A percentile compares a stretch with the other conserved stretches of the same genome.
Conservation (phyloP, 2,329 filamentous ascomycete species). For the Stagonosporopsis chrysanthemi region DNA sequence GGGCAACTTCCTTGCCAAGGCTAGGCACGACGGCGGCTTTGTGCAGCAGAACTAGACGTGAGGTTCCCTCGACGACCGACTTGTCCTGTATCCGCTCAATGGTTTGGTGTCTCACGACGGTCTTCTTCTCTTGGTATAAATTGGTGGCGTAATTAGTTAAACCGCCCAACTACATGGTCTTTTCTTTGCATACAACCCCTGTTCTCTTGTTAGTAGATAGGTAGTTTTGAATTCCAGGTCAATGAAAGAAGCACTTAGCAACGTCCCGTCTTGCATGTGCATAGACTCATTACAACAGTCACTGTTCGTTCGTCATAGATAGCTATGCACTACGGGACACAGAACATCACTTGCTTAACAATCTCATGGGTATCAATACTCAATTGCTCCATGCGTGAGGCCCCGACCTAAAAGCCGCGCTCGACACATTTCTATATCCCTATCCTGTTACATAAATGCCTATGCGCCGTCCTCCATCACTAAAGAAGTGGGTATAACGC, state of each 20-base stretch:
- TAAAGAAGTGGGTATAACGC: constrained; percentile 16
- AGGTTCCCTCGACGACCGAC: neutral
- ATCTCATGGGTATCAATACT: neutral
- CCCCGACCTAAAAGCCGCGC: neutral
- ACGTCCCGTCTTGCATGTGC: neutral
- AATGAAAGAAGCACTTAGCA: neutral
- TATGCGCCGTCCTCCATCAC: neutral
- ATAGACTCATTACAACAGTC: neutral
- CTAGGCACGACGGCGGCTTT: constrained; percentile 26
- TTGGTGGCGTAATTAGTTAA: constrained; percentile 5
- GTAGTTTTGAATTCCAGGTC: neutral
- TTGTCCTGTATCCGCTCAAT: neutral
- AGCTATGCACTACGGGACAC: neutral
- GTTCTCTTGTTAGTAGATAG: neutral
- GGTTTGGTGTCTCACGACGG: neutral
- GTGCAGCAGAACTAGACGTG: constrained; percentile 7
- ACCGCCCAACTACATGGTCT: constrained; percentile 10
- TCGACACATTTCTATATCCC: neutral
- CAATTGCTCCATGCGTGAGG: neutral
- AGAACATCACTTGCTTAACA: neutral
- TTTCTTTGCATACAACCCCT: constrained; percentile 8
- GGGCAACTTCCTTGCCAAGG: constrained; percentile 30
- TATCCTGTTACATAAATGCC: neutral
- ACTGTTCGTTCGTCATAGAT: neutral
- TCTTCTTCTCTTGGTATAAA: neutral